These are phyloP conservation scores for Sporothrix pallida DNA, from an alignment of 2,329 filamentous ascomycete genomes.

Conservation along the genomic window DNA sequence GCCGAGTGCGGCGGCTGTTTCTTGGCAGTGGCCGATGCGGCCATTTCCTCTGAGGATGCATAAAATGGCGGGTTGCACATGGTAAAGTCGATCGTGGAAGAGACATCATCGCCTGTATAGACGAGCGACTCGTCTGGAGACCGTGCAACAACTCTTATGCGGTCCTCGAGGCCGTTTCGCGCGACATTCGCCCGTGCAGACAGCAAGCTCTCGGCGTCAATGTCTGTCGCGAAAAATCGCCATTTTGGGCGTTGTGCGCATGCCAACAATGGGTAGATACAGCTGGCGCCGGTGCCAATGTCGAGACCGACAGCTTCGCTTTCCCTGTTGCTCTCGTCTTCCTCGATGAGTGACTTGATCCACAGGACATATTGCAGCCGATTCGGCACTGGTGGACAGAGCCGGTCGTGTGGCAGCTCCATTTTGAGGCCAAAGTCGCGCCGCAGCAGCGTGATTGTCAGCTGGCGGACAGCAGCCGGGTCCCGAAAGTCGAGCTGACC, in stretches of 20 bases:
- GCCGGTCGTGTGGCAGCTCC: constrained; percentile 73
- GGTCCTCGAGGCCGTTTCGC: constrained; percentile 66
- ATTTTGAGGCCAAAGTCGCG: constrained; percentile 75
- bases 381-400: constrained; percentile 82
- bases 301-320: constrained; percentile 72
- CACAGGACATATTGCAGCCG: constrained; percentile 90
- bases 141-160: constrained; percentile 69
- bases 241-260: constrained; percentile 70
- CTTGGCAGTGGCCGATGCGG: constrained; percentile 69
- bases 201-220: constrained; percentile 71
- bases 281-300: constrained; percentile 87
- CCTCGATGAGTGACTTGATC: constrained; percentile 77
- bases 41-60: constrained; percentile 71
- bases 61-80: constrained; percentile 99
- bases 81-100: constrained; percentile 69
- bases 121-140: constrained; percentile 61
- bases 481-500: constrained; percentile 79
- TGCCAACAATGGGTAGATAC: constrained; percentile 87
- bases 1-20: constrained; percentile 70
- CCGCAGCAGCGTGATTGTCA: constrained; percentile 79
- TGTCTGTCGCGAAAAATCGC: constrained; percentile 78
- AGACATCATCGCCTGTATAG: constrained; percentile 59
- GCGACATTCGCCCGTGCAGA: constrained; percentile 71
- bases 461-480: constrained; percentile 74
- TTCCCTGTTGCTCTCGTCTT: constrained; percentile 50